phyloP scores from a whole-genome alignment of 345 rosid species.

The Gossypium thurberi region DNA sequence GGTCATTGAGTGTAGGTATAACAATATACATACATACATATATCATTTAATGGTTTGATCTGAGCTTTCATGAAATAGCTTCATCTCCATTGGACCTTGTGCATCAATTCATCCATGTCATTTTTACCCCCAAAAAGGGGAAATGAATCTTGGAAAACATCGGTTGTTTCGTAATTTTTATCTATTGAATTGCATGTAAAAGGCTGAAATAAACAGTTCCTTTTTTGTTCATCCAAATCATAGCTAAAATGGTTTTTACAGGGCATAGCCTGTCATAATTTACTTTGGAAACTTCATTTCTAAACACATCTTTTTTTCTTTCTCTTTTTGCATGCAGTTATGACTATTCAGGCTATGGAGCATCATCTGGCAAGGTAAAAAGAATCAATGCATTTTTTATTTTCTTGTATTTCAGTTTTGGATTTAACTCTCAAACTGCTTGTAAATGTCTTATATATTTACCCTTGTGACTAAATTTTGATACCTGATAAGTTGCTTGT shows the following conservation, averaged over 20 bases:
- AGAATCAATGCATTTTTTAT: neutral
- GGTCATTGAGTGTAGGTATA: too few species aligned
- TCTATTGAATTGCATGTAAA: neutral
- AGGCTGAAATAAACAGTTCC: too few species aligned
- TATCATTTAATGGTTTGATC: too few species aligned
- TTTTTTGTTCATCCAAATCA: too few species aligned
- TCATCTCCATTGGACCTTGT: too few species aligned
- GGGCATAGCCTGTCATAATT: neutral
- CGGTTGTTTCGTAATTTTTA: neutral
- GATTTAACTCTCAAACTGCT: neutral
- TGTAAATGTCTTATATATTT: neutral
- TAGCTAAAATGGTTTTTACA: too few species aligned
- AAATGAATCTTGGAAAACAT: neutral
- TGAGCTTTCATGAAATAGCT: too few species aligned
- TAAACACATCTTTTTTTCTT: neutral
- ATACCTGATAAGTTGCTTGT: constrained; percentile 14
- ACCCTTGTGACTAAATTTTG: neutral
- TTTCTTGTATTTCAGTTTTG: neutral
- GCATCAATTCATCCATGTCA: neutral
- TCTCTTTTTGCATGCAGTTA: constrained; percentile 42
- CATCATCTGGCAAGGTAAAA: constrained; percentile 89
- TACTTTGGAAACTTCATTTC: neutral
- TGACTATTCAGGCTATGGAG: constrained; percentile 99
- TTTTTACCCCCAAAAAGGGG: neutral
- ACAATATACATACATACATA: too few species aligned